These are phyloP conservation scores for Piper betle DNA, from an alignment of 164 flowering plant genomes.

Conservation along the genomic window DNA sequence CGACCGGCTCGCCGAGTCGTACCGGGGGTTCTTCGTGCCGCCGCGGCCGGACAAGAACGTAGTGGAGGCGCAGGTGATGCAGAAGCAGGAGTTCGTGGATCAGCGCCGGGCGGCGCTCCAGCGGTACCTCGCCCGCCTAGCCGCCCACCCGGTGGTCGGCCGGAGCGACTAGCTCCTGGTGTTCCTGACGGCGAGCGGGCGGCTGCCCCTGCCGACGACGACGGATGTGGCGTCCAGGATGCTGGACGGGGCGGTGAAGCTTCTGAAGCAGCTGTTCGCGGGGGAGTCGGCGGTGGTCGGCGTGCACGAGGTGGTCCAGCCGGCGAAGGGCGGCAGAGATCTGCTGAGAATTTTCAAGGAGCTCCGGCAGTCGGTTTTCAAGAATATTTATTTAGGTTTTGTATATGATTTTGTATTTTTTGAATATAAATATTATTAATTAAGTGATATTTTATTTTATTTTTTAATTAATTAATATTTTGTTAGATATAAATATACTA, in stretches of 20 bases:
- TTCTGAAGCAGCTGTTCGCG: constrained; percentile 80
- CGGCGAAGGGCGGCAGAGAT: constrained; percentile 90
- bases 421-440: too few species aligned
- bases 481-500: too few species aligned
- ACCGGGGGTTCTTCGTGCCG: constrained; percentile 72
- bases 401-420: too few species aligned
- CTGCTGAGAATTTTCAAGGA: constrained; percentile 76
- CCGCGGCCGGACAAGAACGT: constrained; percentile 90
- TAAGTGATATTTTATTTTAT: too few species aligned
- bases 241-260: constrained; percentile 84
- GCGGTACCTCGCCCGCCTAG: constrained; percentile 74
- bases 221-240: constrained; percentile 78
- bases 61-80: constrained; percentile 97
- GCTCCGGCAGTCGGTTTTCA: constrained; percentile 73
- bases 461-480: too few species aligned
- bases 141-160: constrained; percentile 62
- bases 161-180: constrained; percentile 75
- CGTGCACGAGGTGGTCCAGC: constrained; percentile 59
- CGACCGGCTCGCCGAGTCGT: constrained; percentile 63
- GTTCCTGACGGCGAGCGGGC: constrained; percentile 73
- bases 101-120: constrained; percentile 82
- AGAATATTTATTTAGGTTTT: too few species aligned
- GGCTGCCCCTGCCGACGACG: constrained; percentile 48
- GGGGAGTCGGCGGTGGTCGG: constrained; percentile 32
- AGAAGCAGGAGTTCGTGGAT: constrained; percentile 95